Base-by-base conservation (phyloP, 169 alveolate species). In the Plasmodium falciparum region DNA sequence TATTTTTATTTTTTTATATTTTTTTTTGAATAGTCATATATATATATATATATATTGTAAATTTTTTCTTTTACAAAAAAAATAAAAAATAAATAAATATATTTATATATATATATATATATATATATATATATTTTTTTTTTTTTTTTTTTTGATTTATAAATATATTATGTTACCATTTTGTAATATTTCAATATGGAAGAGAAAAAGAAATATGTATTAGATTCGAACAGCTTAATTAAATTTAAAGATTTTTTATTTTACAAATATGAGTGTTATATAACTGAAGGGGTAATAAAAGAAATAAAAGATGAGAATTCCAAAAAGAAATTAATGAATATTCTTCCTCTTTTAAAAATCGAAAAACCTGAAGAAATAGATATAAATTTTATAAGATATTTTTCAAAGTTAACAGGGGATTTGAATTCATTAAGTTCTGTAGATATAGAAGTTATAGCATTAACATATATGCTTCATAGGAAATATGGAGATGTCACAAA, bases 331-430 rank as follows among this genome's bases (percentile, higher is more conserved):
- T 72, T 83, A 22, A 83, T 17, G 8, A 83, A 22, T 29, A 69
- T 83, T 45, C 69, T 83, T 47, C 91, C 91, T 6, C 65, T 83
- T 7, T 83, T 93, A 54, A 92, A 54, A 20, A 86, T 93, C 29
- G 76, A 93, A 9, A 94, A 89, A 65, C 96, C 97, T 11, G 75
- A 85, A 43, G 96, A 95, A 24, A 91, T 73, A 17, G 96, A 93
- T 75, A 88, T 96, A 24, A 86, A 89, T 58, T 94, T 94, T 66
- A 97, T 97, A 65, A 94, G 80, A 62, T 72, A 91, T 66, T 97
- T 97, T 88, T 93, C 98, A 6, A 93, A 94, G 13, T 89, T 95
- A 75, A 97, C 98, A 13, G 98, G 98, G 1, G 98, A 97, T 58
- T 92, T 88, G 76, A 96, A 95, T 39, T 92, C 88, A 66, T 92